These are phyloP conservation scores for apple (Malus domestica) DNA, from an alignment of 306 rosid species.

Conservation along the genomic window DNA sequence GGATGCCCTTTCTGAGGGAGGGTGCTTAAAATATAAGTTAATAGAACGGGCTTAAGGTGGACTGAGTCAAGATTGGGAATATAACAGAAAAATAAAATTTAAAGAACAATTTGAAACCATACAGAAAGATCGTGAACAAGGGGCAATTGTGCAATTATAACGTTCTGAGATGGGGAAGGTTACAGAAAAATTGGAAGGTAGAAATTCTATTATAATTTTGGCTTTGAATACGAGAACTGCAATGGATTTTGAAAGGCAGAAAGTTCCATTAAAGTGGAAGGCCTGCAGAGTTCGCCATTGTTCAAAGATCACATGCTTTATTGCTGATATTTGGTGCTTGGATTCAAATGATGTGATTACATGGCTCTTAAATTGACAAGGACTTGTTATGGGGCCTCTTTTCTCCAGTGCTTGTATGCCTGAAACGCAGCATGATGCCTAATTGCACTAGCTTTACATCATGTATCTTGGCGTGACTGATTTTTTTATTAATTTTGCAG, in stretches of 20 bases:
- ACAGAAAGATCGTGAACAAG: neutral
- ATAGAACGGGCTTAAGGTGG: neutral
- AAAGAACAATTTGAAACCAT: neutral
- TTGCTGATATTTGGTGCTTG: neutral
- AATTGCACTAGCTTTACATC: neutral
- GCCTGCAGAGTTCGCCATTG: neutral
- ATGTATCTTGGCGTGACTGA: neutral
- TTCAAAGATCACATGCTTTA: neutral
- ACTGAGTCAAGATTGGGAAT: neutral
- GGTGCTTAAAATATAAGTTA: neutral
- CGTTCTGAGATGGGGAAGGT: neutral
- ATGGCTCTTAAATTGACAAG: neutral
- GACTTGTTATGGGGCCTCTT: neutral
- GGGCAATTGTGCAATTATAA: neutral
- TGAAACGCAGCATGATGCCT: neutral
- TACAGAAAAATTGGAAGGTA: neutral
- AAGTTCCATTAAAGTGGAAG: neutral
- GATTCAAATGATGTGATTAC: neutral
- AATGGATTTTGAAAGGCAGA: neutral
- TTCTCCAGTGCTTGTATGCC: neutral
- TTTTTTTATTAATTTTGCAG: slow-evolving; percentile 23
- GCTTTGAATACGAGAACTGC: neutral
- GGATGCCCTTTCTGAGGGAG: neutral
- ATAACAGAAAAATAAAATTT: neutral
- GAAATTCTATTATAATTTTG: neutral